phyloP scores from a whole-genome alignment of 106 monocot genomes.

The Phalaenopsis equestris region DNA sequence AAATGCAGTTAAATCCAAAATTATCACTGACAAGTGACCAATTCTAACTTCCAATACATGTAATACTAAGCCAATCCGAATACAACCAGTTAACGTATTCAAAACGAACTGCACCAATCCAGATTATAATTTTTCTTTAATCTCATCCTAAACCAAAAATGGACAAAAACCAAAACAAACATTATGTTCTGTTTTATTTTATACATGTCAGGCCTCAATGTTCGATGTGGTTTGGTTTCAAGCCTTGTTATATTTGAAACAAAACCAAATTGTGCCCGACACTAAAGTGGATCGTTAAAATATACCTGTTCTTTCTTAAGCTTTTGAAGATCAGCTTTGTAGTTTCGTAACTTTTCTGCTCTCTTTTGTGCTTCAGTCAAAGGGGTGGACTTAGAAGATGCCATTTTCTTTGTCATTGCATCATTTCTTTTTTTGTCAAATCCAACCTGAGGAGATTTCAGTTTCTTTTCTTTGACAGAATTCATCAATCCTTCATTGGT shows the following conservation, averaged over 20 bases:
- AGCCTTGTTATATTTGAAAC: background rate
- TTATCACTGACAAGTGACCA: too few relatives aligned
- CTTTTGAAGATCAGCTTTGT: constrained; percentile 91
- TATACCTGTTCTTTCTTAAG: constrained; percentile 76
- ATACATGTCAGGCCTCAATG: background rate
- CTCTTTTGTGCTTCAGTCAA: constrained; percentile 83
- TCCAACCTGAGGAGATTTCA: constrained; percentile 28
- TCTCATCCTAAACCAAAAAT: background rate
- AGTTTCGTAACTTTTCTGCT: constrained; percentile 79
- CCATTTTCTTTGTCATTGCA: constrained; percentile 23
- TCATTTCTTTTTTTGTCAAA: constrained; percentile 48
- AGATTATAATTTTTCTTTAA: background rate
- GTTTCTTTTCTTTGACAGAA: constrained; percentile 40
- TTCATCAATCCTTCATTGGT: constrained; percentile 27
- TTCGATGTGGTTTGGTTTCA: background rate
- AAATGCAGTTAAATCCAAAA: too few relatives aligned
- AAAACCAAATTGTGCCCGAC: background rate
- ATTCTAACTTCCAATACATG: background rate
- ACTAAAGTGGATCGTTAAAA: background rate
- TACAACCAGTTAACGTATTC: background rate
- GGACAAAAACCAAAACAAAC: background rate
- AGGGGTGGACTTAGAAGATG: constrained; percentile 33
- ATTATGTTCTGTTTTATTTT: background rate
- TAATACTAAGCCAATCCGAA: background rate
- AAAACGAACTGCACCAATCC: background rate